A percentile compares a stretch with the other conserved stretches of the same genome.
Evolutionary conservation across 2,329 filamentous ascomycete genomes (phyloP).

Genomic region (Lojkania enalia): DNA sequence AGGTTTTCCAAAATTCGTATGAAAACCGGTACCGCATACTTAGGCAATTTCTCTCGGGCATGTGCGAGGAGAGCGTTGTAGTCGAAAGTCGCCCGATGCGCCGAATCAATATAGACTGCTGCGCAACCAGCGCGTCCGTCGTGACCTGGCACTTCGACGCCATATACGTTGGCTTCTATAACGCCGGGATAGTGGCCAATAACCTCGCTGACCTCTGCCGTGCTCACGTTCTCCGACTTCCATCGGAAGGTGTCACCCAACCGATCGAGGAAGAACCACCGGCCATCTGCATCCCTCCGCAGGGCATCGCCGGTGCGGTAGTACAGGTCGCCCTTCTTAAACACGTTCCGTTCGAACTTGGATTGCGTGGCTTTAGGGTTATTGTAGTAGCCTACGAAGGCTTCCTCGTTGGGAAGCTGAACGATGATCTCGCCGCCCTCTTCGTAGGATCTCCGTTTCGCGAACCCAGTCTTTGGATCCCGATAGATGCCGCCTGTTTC

Average conservation of each 20-base stretch:
- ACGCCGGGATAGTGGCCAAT: conserved; percentile 51
- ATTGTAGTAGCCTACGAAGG: conserved; percentile 71
- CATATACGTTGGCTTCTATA: conserved; percentile 54
- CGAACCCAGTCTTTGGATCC: conserved; percentile 70
- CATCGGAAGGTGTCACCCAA: conserved; percentile 56
- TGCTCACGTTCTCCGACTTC: conserved; percentile 56
- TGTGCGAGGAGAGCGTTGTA: conserved; percentile 63
- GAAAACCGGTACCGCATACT: conserved; percentile 77
- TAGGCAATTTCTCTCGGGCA: conserved; percentile 63
- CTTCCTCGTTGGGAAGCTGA: conserved; percentile 58
- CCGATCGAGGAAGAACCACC: conserved; percentile 55
- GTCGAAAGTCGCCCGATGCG: conserved; percentile 49
- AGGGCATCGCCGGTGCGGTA: conserved; percentile 55
- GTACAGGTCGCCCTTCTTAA: conserved; percentile 52
- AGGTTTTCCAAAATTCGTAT: conserved; percentile 62
- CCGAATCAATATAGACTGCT: conserved; percentile 60
- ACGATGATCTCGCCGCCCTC: conserved; percentile 77
- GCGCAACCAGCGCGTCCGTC: conserved; percentile 60
- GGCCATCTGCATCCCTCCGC: conserved; percentile 47
- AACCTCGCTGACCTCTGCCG: conserved; percentile 52
- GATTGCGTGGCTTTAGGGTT: conserved; percentile 68
- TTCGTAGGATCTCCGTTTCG: conserved; percentile 63
- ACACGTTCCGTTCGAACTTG: conserved; percentile 53
- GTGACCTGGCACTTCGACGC: conserved; percentile 51
- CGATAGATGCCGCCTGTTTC: conserved; percentile 68